These are phyloP conservation scores for Aquilaria malaccensis DNA, from an alignment of 345 rosid genomes.

Conservation along the genomic window DNA sequence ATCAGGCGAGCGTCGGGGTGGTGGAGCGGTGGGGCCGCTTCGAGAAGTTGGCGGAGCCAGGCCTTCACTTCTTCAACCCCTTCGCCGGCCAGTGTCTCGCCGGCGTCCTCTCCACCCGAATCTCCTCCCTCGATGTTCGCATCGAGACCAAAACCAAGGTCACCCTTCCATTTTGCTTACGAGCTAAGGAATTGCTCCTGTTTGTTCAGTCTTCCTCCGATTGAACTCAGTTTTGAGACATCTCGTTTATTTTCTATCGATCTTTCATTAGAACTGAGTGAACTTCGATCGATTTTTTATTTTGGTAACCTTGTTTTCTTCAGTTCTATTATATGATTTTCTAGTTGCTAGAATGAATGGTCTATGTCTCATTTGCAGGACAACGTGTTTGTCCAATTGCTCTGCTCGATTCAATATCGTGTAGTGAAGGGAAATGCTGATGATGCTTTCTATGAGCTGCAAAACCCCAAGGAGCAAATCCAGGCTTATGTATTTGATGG, in stretches of 20 bases:
- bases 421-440: slow-evolving; percentile 69
- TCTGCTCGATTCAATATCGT: slow-evolving; percentile 91
- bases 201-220: not conserved
- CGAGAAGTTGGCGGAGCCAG: slow-evolving; percentile 77
- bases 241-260: too few species aligned
- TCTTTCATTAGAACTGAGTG: too few species aligned
- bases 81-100: slow-evolving; percentile 67
- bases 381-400: slow-evolving; percentile 91
- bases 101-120: slow-evolving; percentile 83
- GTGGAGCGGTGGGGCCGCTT: slow-evolving; percentile 93
- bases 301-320: not conserved
- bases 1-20: slow-evolving; percentile 79
- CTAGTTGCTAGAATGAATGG: not conserved
- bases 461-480: slow-evolving; percentile 90
- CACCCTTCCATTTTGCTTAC: not conserved
- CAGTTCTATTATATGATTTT: not conserved
- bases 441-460: slow-evolving; percentile 96
- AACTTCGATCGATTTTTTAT: not conserved
- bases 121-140: slow-evolving; percentile 80
- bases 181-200: not conserved
- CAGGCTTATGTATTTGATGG: slow-evolving; percentile 97
- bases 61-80: slow-evolving; percentile 72
- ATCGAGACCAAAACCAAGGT: slow-evolving; percentile 97
- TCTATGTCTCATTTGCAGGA: slow-evolving; percentile 35
- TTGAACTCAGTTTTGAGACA: not conserved